These are phyloP conservation scores for Carex parvula DNA, from an alignment of 176 grass and related monocot species.

Conservation along the genomic window DNA sequence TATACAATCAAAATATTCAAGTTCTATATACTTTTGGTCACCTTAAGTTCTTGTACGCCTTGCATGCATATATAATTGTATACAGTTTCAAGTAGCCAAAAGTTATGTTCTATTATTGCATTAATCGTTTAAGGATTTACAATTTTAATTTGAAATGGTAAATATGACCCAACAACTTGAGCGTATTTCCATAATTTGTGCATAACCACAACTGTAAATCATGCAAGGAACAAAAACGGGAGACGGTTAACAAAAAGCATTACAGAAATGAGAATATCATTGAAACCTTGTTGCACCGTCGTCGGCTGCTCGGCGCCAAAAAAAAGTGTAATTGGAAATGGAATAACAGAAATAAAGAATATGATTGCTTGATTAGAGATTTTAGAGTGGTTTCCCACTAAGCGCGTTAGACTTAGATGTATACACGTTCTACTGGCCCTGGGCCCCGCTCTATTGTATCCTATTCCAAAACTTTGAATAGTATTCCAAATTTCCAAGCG, in stretches of 20 bases:
- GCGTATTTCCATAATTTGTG: neutral
- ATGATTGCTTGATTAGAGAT: neutral
- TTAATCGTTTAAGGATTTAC: neutral
- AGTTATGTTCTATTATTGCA: neutral
- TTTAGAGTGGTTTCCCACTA: slow-evolving; percentile 42
- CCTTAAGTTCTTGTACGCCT: too few relatives aligned
- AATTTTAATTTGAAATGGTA: neutral
- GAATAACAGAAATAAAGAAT: neutral
- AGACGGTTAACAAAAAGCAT: neutral
- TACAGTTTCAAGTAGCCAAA: neutral
- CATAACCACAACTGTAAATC: neutral
- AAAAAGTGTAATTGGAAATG: neutral
- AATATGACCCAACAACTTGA: neutral
- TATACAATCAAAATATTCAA: too few relatives aligned
- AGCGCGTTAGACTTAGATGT: slow-evolving; percentile 30
- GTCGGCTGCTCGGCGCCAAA: neutral
- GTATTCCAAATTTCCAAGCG: slow-evolving; percentile 17
- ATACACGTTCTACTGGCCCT: slow-evolving; percentile 29
- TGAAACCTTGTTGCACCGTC: neutral
- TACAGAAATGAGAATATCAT: neutral
- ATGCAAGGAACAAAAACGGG: neutral
- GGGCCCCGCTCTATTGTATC: slow-evolving; percentile 24
- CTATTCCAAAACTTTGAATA: slow-evolving; percentile 16
- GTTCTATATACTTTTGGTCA: too few relatives aligned
- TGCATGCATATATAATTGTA: too few relatives aligned